Evolutionary conservation across 306 rosid species (phyloP).

Genomic region (Prunus mira): DNA sequence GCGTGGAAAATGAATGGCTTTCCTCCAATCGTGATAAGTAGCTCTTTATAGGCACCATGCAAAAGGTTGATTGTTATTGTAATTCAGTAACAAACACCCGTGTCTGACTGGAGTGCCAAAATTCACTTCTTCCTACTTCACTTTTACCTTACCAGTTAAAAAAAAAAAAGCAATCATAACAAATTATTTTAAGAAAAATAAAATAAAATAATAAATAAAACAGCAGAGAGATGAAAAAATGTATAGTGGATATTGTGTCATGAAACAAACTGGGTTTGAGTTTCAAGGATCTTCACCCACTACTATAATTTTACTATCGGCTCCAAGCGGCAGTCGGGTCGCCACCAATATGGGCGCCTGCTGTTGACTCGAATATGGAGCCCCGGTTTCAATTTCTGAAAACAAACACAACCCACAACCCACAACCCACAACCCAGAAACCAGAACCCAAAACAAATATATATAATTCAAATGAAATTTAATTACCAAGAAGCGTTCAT

Average conservation of each 20-base stretch:
- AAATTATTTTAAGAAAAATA: background rate
- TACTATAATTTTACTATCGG: constrained; percentile 27
- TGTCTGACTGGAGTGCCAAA: constrained; percentile 62
- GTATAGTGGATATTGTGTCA: constrained; percentile 45
- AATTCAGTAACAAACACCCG: constrained; percentile 62
- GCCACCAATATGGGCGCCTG: constrained; percentile 47
- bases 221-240: background rate
- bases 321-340: constrained; percentile 83
- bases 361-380: constrained; percentile 79
- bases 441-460: background rate
- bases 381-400: constrained; percentile 6
- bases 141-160: no score
- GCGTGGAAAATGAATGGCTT: constrained; percentile 2
- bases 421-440: constrained; percentile 5
- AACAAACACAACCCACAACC: background rate
- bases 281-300: constrained; percentile 71
- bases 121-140: no score
- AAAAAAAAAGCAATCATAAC: background rate
- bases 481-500: background rate
- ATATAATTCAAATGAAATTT: background rate
- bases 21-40: constrained; percentile 55
- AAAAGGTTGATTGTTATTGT: constrained; percentile 63
- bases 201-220: background rate
- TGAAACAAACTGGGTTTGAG: constrained; percentile 30
- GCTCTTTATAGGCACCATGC: constrained; percentile 42